phyloP scores from a whole-genome alignment of 805 yeast species.

The Suhomyces sp. region DNA sequence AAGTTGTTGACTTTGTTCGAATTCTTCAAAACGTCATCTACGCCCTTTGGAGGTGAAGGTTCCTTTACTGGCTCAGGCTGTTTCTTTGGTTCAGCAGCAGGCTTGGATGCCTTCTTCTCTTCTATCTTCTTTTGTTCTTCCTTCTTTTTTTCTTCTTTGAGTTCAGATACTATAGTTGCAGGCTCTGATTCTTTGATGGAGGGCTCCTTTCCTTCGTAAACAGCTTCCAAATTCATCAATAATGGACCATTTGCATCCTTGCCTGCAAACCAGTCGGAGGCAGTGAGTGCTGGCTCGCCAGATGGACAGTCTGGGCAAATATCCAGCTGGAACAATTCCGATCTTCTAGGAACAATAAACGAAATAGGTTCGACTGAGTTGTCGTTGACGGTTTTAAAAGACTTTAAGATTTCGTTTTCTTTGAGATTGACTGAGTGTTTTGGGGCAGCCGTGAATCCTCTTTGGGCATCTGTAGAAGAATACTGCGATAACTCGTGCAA shows the following conservation, averaged over 20 bases:
- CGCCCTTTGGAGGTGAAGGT: constrained; percentile 15
- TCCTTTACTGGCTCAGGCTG: constrained; percentile 6
- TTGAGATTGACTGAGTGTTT: constrained; percentile 72
- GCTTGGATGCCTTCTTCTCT: constrained; percentile 6
- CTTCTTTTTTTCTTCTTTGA: constrained; percentile 20
- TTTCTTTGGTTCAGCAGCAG: constrained; percentile 5
- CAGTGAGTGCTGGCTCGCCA: constrained; percentile 68
- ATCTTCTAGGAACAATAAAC: constrained; percentile 88
- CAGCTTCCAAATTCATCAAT: constrained; percentile 66
- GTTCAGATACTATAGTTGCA: constrained; percentile 25
- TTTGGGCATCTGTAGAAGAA: constrained; percentile 86
- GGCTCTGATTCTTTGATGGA: constrained; percentile 41
- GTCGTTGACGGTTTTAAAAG: constrained; percentile 87
- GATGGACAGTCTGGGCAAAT: constrained; percentile 92
- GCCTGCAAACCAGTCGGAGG: constrained; percentile 79
- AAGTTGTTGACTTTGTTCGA: constrained; percentile 34
- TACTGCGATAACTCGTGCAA: constrained; percentile 84
- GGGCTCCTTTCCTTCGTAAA: constrained; percentile 74
- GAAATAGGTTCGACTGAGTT: constrained; percentile 84
- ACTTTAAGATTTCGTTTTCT: constrained; percentile 80
- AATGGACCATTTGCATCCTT: constrained; percentile 81
- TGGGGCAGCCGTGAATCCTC: constrained; percentile 92
- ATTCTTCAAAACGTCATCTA: constrained; percentile 38
- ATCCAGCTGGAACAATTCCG: constrained; percentile 89
- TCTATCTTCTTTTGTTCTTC: constrained; percentile 15